Percentiles rank a stretch among this genome's conserved stretches.
phyloP scores from a whole-genome alignment of 2,329 filamentous ascomycete species.

The Tolypocladium tundrense region DNA sequence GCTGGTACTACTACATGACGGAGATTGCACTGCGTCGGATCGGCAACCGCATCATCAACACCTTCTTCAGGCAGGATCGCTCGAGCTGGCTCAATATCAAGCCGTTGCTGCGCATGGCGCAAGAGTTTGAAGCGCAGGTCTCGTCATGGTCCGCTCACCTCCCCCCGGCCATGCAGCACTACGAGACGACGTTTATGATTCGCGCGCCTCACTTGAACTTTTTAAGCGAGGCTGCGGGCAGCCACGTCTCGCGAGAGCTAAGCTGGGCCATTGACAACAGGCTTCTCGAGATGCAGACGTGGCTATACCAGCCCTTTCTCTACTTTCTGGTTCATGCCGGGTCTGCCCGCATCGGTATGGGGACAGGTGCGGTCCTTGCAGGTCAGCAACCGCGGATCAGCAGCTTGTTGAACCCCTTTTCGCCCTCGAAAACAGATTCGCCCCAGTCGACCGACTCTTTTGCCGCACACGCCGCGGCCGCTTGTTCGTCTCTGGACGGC shows the following conservation, averaged over 20 bases:
- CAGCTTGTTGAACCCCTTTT: conserved; percentile 7
- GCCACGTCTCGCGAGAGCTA: conserved; percentile 10
- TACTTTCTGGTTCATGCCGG: background rate
- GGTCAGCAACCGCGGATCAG: conserved; percentile 5
- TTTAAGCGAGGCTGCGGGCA: conserved; percentile 3
- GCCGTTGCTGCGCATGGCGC: conserved; percentile 10
- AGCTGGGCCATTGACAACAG: conserved; percentile 13
- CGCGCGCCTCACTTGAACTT: background rate
- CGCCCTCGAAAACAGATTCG: background rate
- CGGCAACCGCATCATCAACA: conserved; percentile 27
- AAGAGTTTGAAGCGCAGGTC: conserved; percentile 13
- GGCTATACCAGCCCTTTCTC: background rate
- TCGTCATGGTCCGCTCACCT: conserved; percentile 12
- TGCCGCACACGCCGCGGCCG: background rate
- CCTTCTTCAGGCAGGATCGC: conserved; percentile 10
- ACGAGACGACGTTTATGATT: background rate
- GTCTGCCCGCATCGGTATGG: background rate
- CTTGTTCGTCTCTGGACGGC: conserved; percentile 1
- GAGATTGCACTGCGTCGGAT: conserved; percentile 31
- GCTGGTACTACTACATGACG: conserved; percentile 33
- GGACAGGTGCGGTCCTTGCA: background rate
- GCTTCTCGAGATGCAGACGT: conserved; percentile 12
- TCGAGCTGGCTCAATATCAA: conserved; percentile 10
- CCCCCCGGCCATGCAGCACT: conserved; percentile 9
- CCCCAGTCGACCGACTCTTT: conserved; percentile 1